Base-by-base conservation (phyloP, 169 alveolate species). In the Plasmodium cynomolgi region DNA sequence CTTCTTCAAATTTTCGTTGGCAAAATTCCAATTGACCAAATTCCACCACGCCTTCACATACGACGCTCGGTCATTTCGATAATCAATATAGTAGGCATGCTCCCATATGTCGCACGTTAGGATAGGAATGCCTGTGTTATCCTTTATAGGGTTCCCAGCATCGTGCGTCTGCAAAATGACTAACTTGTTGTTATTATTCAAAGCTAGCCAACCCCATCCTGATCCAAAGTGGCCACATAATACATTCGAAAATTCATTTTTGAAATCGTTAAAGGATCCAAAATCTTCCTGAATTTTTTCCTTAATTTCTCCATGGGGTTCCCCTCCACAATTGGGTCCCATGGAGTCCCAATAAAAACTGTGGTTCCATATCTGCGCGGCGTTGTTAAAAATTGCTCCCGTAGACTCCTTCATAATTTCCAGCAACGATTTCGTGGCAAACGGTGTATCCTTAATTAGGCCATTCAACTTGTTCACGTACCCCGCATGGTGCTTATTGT, bases 151-250 rank as follows among this genome's bases (percentile, higher is more conserved):
- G 56, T 97, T 95, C 17, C 98, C 99, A 68, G 99, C 98, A 92
- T 98, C 99, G 37, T 97, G 98, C 54, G 99, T 98, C 95, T 97
- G 97, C 85, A 97, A 97, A 83, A 98, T 97, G 85, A 97, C 98
- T 33, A 98, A 96, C 84, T 97, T 98, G 44, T 98, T 98, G 85
- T 96, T 95, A 77, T 98, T 96, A 96, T 98, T 97, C 93, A 97
- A 96, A 33, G 98, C 99, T 50, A 99, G 97, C 99, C 99, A 99
- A 56, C 99, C 99, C 99, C 99, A 99, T 20, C 99, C 99, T 72
- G 99, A 98, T 23, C 99, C 99, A 93, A 98, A 98, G 77, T 97
- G 98, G n/a, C 98, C 98, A 23, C 97, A 95, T n/a, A 98, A 98
- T 34, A 96, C 92, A 73, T 95, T 90, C 29, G 98, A 91, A 93